A percentile compares a stretch with the other conserved stretches of the same genome.
Conservation (phyloP, 805 yeast genomes). For the Groenewaldozyma tartarivorans region DNA sequence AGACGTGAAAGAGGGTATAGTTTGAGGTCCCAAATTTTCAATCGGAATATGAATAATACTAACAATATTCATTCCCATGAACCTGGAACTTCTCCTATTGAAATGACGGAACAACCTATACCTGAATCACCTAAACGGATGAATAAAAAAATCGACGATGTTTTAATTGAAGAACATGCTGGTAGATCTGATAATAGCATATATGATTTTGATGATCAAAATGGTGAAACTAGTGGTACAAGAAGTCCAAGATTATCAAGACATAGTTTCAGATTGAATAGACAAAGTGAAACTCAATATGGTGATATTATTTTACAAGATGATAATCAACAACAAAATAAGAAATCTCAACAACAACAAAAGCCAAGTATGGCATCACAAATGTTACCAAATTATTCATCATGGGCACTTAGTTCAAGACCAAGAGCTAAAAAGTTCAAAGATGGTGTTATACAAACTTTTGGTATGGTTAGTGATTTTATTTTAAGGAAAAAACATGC, state of each 20-base stretch:
- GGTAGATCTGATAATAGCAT: not conserved
- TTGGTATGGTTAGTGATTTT: conserved; percentile 14
- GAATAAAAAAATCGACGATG: not conserved
- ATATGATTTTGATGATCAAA: not conserved
- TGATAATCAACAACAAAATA: not conserved
- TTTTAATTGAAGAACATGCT: not conserved
- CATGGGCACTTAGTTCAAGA: conserved; percentile 16
- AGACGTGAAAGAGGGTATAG: conserved; percentile 45
- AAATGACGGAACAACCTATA: conserved; percentile 16
- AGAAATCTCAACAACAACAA: not conserved
- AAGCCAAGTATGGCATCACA: conserved; percentile 4
- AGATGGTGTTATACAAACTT: not conserved
- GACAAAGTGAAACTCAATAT: not conserved
- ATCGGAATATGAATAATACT: conserved; percentile 26
- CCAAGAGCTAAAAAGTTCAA: not conserved
- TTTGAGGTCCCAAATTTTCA: conserved; percentile 55
- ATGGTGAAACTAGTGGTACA: not conserved
- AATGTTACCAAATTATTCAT: conserved; percentile 19
- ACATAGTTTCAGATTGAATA: not conserved
- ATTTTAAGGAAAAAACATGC: conserved; percentile 20
- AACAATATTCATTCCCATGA: too few relatives aligned
- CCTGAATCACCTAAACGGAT: not conserved
- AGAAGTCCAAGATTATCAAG: not conserved
- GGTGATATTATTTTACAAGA: not conserved
- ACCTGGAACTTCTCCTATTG: conserved; percentile 24